Evolutionary conservation across 805 yeast genomes (phyloP), one percentile per base, ranked within the genome.

Genomic region (Pichia ethanolica): DNA sequence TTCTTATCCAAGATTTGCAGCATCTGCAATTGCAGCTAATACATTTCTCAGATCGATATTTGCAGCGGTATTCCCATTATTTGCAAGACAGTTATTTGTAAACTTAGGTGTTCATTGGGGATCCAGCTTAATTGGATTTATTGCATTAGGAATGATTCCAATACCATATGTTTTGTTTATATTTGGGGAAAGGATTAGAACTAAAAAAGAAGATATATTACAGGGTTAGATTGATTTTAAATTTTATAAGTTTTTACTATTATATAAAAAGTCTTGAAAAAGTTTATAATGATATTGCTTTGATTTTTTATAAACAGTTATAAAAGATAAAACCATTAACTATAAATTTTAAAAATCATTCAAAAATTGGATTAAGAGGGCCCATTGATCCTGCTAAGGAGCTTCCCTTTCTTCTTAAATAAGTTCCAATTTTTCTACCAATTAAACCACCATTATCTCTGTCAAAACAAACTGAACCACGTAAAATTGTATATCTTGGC

Each of bases 91-190:
- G 7, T 76, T 84, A 82, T 84, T 80, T 61, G 63, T 52, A 7
- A 48, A 49, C 28, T 61, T 84, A 44, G 83, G 83, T 13, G 81
- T 81, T 56, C 86, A 86, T 7, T 83, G 89, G 89, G 86, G 87
- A 35, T 77, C 79, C 58, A 76, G 86, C 0, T 61, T 83, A 56
- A 78, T 82, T 62, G 89, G 77, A 0, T 69, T 81, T 42, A 64
- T 83, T 48, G 82, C 77, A 7, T 51, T 81, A n/a, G 73, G 72
- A 0, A 67, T 83, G 47, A 65, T 82, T 11, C 89, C 90, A 2
- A 79, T 78, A 69, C 89, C 89, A 3, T 59, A 80, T 14, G 73
- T 78, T 49, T 79, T 84, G 35, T 71, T 70, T 47, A 66, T 70
- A 43, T 72, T 75, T 48, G 89, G 89, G 9, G 83, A 79, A 56